These are phyloP conservation scores for Spathaspora passalidarum DNA, from an alignment of 805 yeast species.

Conservation along the genomic window DNA sequence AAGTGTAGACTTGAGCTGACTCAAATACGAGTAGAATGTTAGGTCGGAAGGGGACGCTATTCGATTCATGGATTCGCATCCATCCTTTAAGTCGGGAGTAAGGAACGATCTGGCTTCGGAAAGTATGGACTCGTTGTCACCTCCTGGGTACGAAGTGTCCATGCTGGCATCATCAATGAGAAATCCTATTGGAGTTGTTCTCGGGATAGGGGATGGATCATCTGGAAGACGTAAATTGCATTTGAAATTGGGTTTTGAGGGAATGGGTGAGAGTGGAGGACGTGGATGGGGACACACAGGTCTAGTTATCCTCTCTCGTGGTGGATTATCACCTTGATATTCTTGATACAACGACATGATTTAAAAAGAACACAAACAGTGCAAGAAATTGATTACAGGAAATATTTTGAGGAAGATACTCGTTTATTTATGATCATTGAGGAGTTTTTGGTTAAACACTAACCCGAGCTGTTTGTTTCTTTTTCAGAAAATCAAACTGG, in stretches of 20 bases:
- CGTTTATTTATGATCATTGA: too few species aligned
- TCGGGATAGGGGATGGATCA: conserved; percentile 1
- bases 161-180: conserved; percentile 1
- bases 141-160: too few species aligned
- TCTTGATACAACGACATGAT: neutral
- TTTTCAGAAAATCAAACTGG: too few species aligned
- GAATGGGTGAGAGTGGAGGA: conserved; percentile 8
- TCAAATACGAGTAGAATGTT: neutral
- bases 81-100: neutral
- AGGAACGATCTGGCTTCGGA: neutral
- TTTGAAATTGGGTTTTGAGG: conserved; percentile 2
- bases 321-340: neutral
- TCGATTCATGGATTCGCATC: neutral
- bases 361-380: neutral
- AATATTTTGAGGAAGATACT: too few species aligned
- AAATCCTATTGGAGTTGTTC: conserved; percentile 5
- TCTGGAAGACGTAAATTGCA: too few species aligned
- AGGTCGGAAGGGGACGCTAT: neutral
- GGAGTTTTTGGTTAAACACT: too few species aligned
- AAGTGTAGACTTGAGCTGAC: neutral
- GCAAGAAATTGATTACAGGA: too few species aligned
- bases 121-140: neutral
- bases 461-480: too few species aligned
- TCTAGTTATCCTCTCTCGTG: too few species aligned
- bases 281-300: neutral